Evolutionary conservation across 306 rosid species (phyloP).

Genomic region (Hippophae tibetana): DNA sequence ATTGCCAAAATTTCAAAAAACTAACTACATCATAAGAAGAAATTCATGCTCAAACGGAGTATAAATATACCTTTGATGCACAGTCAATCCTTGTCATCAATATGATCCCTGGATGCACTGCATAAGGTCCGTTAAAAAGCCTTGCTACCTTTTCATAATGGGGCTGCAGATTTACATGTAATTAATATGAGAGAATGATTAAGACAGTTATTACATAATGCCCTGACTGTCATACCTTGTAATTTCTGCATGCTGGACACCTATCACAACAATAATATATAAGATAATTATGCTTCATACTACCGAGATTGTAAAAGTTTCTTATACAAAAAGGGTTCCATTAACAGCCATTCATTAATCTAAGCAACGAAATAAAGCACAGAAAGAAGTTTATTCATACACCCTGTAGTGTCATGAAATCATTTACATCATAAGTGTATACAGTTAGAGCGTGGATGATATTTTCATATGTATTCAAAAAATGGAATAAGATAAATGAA

Average conservation of each 20-base stretch:
- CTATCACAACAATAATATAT: constrained; percentile 30
- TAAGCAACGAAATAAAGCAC: too few species aligned
- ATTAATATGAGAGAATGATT: constrained; percentile 12
- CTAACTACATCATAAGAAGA: not conserved
- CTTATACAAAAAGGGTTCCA: too few species aligned
- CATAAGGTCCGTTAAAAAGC: constrained; percentile 90
- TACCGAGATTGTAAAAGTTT: too few species aligned
- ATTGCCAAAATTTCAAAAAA: too few species aligned
- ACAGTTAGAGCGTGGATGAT: too few species aligned
- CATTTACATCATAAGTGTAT: too few species aligned
- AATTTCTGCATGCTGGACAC: constrained; percentile 98
- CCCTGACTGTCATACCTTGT: constrained; percentile 51
- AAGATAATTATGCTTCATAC: too few species aligned
- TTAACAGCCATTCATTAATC: too few species aligned
- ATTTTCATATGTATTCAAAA: too few species aligned
- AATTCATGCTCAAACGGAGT: constrained; percentile 6
- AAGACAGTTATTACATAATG: not conserved
- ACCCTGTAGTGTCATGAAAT: too few species aligned
- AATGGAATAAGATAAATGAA: too few species aligned
- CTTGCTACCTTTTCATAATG: constrained; percentile 92
- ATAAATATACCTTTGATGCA: constrained; percentile 56
- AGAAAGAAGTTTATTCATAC: too few species aligned
- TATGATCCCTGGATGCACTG: constrained; percentile 84
- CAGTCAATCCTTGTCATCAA: constrained; percentile 91
- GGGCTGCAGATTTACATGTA: constrained; percentile 42